Conservation (phyloP, 768 basidiomycete species). For the Boletus patriciae region DNA sequence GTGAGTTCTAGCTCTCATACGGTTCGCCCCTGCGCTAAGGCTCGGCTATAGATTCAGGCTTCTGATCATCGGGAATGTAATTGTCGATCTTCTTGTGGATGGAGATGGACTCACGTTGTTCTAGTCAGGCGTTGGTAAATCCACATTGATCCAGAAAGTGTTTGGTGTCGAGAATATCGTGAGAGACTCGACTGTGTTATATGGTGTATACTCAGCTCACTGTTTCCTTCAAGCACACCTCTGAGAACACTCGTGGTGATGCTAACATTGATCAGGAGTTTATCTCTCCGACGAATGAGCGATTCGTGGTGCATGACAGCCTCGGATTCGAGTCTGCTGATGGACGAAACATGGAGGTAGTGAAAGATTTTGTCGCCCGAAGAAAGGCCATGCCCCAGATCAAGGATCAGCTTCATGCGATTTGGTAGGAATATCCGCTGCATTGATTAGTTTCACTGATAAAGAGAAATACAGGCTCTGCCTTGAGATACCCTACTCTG, state of each 20-base stretch:
- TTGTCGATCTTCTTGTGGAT: background rate
- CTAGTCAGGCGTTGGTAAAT: slow-evolving; percentile 19
- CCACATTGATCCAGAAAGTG: slow-evolving; percentile 9
- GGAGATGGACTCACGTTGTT: background rate
- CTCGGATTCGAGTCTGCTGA: slow-evolving; percentile 19
- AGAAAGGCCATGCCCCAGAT: slow-evolving; percentile 2
- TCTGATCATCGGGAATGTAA: slow-evolving; percentile 19
- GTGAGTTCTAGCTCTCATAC: background rate
- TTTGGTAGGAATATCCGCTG: slow-evolving; percentile 6
- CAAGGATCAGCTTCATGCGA: slow-evolving; percentile 13
- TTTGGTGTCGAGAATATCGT: slow-evolving; percentile 16
- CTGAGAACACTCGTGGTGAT: background rate
- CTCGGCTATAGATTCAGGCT: slow-evolving; percentile 10
- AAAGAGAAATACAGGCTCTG: slow-evolving; percentile 11
- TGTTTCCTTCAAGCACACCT: background rate
- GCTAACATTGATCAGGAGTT: slow-evolving; percentile 18
- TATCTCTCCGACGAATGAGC: slow-evolving; percentile 9
- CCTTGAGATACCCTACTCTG: slow-evolving; percentile 13
- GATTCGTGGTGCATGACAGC: slow-evolving; percentile 20
- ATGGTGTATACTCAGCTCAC: background rate
- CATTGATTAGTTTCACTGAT: background rate
- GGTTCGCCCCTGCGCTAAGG: background rate
- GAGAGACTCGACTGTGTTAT: background rate
- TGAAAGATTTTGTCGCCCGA: slow-evolving; percentile 2
- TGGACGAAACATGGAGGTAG: background rate